Conservation (phyloP, 2,329 filamentous ascomycete species). For the Coniosporium tulheliwenetii region DNA sequence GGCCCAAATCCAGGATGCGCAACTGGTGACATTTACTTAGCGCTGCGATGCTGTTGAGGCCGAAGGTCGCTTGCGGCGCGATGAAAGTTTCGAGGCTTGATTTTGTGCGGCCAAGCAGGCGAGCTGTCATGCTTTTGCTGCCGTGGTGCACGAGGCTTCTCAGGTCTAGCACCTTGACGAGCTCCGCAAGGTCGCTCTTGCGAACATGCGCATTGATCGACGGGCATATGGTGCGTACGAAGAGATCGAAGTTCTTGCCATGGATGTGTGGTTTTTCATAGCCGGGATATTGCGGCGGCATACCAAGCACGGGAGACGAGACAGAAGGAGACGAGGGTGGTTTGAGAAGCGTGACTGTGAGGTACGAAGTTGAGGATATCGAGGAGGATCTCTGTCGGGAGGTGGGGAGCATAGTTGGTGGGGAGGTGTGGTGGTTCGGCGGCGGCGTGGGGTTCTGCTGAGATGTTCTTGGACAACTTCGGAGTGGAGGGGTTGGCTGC, state of each 20-base stretch:
- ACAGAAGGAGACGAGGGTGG: slow-evolving; percentile 34
- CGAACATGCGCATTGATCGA: slow-evolving; percentile 32
- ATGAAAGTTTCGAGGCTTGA: slow-evolving; percentile 35
- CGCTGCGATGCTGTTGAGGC: slow-evolving; percentile 39
- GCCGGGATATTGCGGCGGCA: slow-evolving; percentile 28
- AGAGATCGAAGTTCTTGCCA: slow-evolving; percentile 37
- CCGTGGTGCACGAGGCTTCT: slow-evolving; percentile 41
- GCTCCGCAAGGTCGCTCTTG: slow-evolving; percentile 29
- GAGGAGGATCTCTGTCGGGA: slow-evolving; percentile 39
- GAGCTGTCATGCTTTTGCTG: slow-evolving; percentile 39
- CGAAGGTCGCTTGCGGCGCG: slow-evolving; percentile 42
- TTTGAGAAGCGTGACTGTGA: slow-evolving; percentile 23
- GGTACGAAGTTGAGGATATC: slow-evolving; percentile 31
- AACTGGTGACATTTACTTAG: slow-evolving; percentile 39
- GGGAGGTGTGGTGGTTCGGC: too few species aligned
- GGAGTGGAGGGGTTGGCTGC: too few species aligned
- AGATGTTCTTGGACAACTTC: too few species aligned
- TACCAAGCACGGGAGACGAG: slow-evolving; percentile 42
- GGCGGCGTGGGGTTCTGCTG: too few species aligned
- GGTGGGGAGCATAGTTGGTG: slow-evolving; percentile 7
- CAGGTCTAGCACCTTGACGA: slow-evolving; percentile 39
- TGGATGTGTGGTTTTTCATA: slow-evolving; percentile 36
- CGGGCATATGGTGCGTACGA: slow-evolving; percentile 39
- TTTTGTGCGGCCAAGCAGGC: slow-evolving; percentile 39
- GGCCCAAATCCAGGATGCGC: slow-evolving; percentile 33